phyloP scores from a whole-genome alignment of 2,329 filamentous ascomycete species.

The Ophiostoma piceae region DNA sequence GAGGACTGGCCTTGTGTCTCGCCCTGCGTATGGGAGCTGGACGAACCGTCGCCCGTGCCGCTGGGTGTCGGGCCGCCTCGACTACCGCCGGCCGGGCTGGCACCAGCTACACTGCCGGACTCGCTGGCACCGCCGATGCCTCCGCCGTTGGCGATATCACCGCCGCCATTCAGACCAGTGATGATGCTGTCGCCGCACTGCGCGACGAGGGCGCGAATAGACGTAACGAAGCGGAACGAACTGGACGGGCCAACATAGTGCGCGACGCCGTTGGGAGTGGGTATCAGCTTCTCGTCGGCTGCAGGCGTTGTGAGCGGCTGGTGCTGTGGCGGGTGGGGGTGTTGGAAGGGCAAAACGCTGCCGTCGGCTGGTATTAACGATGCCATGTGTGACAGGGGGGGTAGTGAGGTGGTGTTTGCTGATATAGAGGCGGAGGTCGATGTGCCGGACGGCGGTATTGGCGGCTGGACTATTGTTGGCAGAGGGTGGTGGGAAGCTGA shows the following conservation, averaged over 20 bases:
- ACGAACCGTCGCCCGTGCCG: neutral
- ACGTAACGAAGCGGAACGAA: constrained; percentile 26
- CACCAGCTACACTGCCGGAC: neutral
- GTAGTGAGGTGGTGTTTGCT: neutral
- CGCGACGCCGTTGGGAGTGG: constrained; percentile 23
- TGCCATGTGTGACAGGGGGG: neutral
- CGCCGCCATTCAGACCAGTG: constrained; percentile 2
- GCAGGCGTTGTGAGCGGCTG: constrained; percentile 4
- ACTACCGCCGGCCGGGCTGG: constrained; percentile 4
- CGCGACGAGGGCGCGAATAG: constrained; percentile 25
- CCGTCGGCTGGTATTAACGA: neutral
- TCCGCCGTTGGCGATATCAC: neutral
- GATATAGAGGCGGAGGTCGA: neutral
- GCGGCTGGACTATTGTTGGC: constrained; percentile 20
- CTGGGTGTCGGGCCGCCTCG: neutral
- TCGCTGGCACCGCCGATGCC: neutral
- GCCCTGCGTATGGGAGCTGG: neutral
- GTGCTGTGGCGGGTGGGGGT: constrained; percentile 8
- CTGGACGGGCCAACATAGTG: constrained; percentile 27
- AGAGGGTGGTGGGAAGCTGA: neutral
- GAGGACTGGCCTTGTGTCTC: constrained; percentile 10
- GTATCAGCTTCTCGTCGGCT: constrained; percentile 26
- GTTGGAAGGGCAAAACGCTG: neutral
- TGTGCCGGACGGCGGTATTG: constrained; percentile 15
- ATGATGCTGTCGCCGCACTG: constrained; percentile 23